Evolutionary conservation across 192 early-diverging fungal species (phyloP).

Genomic region (Coemansia interrupta): DNA sequence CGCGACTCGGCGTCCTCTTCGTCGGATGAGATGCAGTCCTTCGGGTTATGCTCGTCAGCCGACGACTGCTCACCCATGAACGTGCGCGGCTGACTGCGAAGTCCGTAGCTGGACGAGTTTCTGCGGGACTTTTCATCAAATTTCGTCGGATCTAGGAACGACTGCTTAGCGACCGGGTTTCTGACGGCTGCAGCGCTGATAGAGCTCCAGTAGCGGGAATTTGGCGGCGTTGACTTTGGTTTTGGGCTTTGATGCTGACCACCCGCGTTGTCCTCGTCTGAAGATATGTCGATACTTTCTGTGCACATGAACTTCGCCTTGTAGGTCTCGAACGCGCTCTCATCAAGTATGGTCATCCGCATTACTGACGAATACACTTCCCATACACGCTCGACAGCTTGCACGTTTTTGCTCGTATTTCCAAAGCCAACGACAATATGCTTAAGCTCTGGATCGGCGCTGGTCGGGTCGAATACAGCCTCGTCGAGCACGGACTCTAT

Average conservation of each 20-base stretch:
- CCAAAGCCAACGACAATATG: slow-evolving; percentile 25
- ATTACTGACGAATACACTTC: too few species aligned
- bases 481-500: slow-evolving; percentile 34
- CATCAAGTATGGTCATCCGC: too few species aligned
- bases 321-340: slow-evolving; percentile 2
- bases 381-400: too few species aligned
- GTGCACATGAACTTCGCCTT: slow-evolving; percentile 27
- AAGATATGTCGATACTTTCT: slow-evolving; percentile 32
- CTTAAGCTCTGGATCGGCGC: slow-evolving; percentile 11
- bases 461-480: slow-evolving; percentile 28
- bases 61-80: slow-evolving; percentile 4
- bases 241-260: not conserved
- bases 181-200: not conserved
- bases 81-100: slow-evolving; percentile 14
- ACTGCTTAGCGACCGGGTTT: not conserved
- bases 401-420: not conserved
- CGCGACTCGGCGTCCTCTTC: slow-evolving; percentile 19
- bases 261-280: slow-evolving; percentile 22
- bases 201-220: slow-evolving; percentile 21
- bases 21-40: not conserved
- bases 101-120: slow-evolving; percentile 4
- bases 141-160: not conserved
- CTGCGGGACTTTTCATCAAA: not conserved
- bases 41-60: not conserved
- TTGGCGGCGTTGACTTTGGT: not conserved